Evolutionary conservation across 2,329 filamentous ascomycete genomes (phyloP).

Genomic region (Nectriaceae sp.): DNA sequence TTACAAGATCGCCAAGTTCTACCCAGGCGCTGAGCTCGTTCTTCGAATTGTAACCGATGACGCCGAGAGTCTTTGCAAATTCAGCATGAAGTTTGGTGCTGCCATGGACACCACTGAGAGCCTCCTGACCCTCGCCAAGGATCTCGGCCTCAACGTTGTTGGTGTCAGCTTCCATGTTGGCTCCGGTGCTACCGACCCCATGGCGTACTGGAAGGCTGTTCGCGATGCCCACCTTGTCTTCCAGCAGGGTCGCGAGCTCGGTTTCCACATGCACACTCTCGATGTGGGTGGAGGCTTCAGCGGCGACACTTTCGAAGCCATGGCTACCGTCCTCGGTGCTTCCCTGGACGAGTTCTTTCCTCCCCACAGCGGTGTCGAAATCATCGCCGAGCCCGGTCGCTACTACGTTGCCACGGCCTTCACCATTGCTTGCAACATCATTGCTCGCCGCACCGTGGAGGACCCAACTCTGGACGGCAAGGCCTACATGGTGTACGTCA

Average conservation of each 20-base stretch:
- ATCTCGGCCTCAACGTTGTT: slow-evolving; percentile 85
- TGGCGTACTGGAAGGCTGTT: slow-evolving; percentile 87
- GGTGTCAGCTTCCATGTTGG: slow-evolving; percentile 98
- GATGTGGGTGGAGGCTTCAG: slow-evolving; percentile 95
- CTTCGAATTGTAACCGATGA: slow-evolving; percentile 96
- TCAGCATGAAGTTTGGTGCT: slow-evolving; percentile 97
- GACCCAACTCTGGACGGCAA: slow-evolving; percentile 65
- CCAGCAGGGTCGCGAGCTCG: slow-evolving; percentile 75
- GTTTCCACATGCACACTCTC: slow-evolving; percentile 81
- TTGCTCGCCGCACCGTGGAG: slow-evolving; percentile 86
- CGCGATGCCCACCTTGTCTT: slow-evolving; percentile 88
- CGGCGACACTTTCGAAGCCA: slow-evolving; percentile 86
- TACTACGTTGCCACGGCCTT: slow-evolving; percentile 95
- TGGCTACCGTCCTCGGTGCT: slow-evolving; percentile 77
- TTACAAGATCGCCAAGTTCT: slow-evolving; percentile 94
- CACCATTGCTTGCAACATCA: slow-evolving; percentile 93
- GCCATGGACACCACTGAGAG: slow-evolving; percentile 78
- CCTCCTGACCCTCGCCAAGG: slow-evolving; percentile 77
- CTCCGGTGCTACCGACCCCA: slow-evolving; percentile 92
- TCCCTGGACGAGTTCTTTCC: slow-evolving; percentile 91
- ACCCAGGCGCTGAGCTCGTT: slow-evolving; percentile 85
- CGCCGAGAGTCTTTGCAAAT: slow-evolving; percentile 86
- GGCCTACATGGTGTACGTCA: slow-evolving; percentile 96
- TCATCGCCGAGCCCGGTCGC: slow-evolving; percentile 95
- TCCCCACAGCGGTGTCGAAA: slow-evolving; percentile 65